phyloP scores from a whole-genome alignment of 2,329 filamentous ascomycete genomes.

The Nothopassalora personata region DNA sequence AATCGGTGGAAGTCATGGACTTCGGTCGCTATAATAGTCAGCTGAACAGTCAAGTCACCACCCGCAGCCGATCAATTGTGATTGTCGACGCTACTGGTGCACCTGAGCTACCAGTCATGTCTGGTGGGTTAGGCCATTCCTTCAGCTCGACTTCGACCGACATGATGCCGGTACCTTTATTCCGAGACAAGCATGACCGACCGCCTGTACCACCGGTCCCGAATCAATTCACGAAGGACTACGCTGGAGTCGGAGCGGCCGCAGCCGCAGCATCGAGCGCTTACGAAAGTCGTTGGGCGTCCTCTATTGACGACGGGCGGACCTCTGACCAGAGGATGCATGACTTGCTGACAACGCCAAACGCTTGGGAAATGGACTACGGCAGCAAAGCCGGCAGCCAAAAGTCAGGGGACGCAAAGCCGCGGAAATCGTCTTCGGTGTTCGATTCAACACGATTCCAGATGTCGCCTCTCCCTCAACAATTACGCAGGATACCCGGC shows the following conservation, averaged over 20 bases:
- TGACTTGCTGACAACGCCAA: slow-evolving; percentile 21
- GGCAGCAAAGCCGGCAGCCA: slow-evolving; percentile 2
- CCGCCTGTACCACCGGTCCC: slow-evolving; percentile 9
- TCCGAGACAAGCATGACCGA: slow-evolving; percentile 15
- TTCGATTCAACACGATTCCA: slow-evolving; percentile 20
- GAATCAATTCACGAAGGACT: not conserved
- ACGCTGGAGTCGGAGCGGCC: slow-evolving; percentile 3
- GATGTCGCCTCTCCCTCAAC: slow-evolving; percentile 28
- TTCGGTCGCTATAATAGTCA: slow-evolving; percentile 23
- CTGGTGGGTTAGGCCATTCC: slow-evolving; percentile 22
- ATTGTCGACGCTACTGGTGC: slow-evolving; percentile 72
- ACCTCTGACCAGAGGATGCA: slow-evolving; percentile 22
- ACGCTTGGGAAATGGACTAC: slow-evolving; percentile 19
- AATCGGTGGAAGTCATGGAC: slow-evolving; percentile 17
- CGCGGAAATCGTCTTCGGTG: slow-evolving; percentile 31
- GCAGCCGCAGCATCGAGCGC: not conserved
- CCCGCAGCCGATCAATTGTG: slow-evolving; percentile 83
- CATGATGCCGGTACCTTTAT: slow-evolving; percentile 25
- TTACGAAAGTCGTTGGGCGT: not conserved
- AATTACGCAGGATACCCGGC: slow-evolving; percentile 45
- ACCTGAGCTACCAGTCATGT: slow-evolving; percentile 20
- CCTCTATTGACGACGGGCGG: slow-evolving; percentile 3
- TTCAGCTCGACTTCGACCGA: slow-evolving; percentile 24
- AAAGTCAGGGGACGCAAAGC: not conserved
- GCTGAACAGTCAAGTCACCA: slow-evolving; percentile 56